phyloP scores from a whole-genome alignment of 768 basidiomycete species.

The Sarcomyxa edulis region DNA sequence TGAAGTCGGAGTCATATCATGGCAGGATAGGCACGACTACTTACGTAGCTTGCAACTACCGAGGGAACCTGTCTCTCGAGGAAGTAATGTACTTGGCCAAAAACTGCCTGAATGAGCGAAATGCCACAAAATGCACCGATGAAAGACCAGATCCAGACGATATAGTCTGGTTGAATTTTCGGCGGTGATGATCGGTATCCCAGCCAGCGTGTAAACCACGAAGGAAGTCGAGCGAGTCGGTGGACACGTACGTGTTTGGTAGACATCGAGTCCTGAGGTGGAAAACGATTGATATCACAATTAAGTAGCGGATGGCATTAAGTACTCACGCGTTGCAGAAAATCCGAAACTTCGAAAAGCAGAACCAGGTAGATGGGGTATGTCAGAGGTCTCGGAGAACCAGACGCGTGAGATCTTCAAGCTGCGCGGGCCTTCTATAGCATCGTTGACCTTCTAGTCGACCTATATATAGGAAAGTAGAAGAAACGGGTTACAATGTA shows the following conservation, averaged over 20 bases:
- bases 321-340: too few species aligned
- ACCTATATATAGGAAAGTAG: too few species aligned
- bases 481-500: too few species aligned
- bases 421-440: too few species aligned
- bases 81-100: slow-evolving; percentile 44
- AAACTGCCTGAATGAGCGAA: slow-evolving; percentile 43
- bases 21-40: slow-evolving; percentile 13
- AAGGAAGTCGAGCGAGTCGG: slow-evolving; percentile 28
- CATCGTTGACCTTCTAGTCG: too few species aligned
- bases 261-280: too few species aligned
- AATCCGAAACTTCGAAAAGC: too few species aligned
- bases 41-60: slow-evolving; percentile 43
- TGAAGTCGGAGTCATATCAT: neutral
- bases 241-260: neutral
- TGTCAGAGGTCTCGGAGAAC: too few species aligned
- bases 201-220: slow-evolving; percentile 35
- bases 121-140: slow-evolving; percentile 47
- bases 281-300: too few species aligned
- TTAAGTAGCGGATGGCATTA: too few species aligned
- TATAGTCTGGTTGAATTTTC: slow-evolving; percentile 23
- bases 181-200: slow-evolving; percentile 34
- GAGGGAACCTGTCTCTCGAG: slow-evolving; percentile 36
- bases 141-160: slow-evolving; percentile 48
- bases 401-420: too few species aligned
- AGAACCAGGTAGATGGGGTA: too few species aligned